Percentiles rank a stretch among this genome's conserved stretches.
phyloP scores from a whole-genome alignment of 225 moss, liverwort and hornwort species.

The Pseudisothecium myosuroides region DNA sequence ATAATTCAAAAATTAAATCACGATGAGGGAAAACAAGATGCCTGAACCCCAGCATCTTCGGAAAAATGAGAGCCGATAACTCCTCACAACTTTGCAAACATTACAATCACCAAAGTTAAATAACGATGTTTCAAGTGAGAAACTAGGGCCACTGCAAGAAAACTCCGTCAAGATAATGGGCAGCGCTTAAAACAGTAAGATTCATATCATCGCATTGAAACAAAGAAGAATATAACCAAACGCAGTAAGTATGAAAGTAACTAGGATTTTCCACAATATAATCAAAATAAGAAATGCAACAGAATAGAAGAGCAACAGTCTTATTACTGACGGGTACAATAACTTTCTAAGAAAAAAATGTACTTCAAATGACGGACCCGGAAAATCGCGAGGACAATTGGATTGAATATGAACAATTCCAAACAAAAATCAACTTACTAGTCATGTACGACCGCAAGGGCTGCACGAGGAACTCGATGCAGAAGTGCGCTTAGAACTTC shows the following conservation, averaged over 20 bases:
- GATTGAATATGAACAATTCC: neutral
- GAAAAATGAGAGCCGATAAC: neutral
- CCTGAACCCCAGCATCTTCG: neutral
- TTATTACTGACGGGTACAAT: neutral
- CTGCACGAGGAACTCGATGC: constrained; percentile 45
- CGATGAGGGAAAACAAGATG: neutral
- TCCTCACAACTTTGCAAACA: neutral
- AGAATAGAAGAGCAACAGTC: neutral
- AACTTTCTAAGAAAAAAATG: neutral
- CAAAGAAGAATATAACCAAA: neutral
- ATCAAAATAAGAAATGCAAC: neutral
- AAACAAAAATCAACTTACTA: constrained; percentile 20
- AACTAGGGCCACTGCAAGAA: neutral
- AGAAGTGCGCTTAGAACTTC: constrained; percentile 67
- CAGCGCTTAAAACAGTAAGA: neutral
- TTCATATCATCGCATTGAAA: neutral
- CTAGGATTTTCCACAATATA: neutral
- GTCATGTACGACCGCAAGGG: constrained; percentile 49
- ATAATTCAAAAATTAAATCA: neutral
- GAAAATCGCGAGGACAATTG: neutral
- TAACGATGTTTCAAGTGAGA: neutral
- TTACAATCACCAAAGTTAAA: neutral
- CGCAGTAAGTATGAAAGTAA: neutral
- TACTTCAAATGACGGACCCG: neutral
- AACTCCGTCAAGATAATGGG: neutral